Evolutionary conservation across 1,284 basidiomycete genomes (phyloP), one percentile per base, ranked within the genome.

Genomic region (Pyrrhoderma noxium): DNA sequence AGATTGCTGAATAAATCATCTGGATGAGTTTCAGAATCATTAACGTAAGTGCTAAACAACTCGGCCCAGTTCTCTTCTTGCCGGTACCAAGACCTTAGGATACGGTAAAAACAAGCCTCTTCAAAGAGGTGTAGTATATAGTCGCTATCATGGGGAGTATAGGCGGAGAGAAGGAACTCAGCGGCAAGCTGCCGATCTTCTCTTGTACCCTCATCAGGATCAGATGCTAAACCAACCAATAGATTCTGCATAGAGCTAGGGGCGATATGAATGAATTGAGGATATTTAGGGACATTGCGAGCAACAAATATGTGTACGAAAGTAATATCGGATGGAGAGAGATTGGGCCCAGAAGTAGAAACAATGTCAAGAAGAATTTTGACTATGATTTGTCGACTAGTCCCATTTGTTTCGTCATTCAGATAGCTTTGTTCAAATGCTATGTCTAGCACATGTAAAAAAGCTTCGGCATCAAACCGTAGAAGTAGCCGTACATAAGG

Each of bases 231-330:
- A 8, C 79, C 78, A 44, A 88, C 73, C 35, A 99, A 78, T 57
- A 98, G 82, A 39, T 71, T 72, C 57, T 93, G 85, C 3, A 93
- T 73, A 1, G 79, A 72, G 40, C 77, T 82, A 2, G 79, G 81
- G 0, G 82, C 68, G 36, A 94, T 74, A 52, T 77, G 70, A 54
- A 98, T 77, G 67, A 87, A 93, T 67, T 97, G 93, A 0, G 88
- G 85, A 66, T 98, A 99, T 69, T 98, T 99, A 0, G 96, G 91
- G 13, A 96, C 80, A 65, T 98, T 99, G 53, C 94, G 86, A 1
- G 96, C 91, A 53, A 98, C 79, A 67, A 99, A 99, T 58, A 99
- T 97, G 64, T 93, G 82, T 45, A 95, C 75, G 65, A 99, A 91
- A 2, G 88, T 91, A 47, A 73, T 69, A 62, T 90, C 90, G 34